Percentiles rank a stretch among this genome's conserved stretches.
Conservation (phyloP, 352 stramenopile genomes). For the Phytophthora sp. region DNA sequence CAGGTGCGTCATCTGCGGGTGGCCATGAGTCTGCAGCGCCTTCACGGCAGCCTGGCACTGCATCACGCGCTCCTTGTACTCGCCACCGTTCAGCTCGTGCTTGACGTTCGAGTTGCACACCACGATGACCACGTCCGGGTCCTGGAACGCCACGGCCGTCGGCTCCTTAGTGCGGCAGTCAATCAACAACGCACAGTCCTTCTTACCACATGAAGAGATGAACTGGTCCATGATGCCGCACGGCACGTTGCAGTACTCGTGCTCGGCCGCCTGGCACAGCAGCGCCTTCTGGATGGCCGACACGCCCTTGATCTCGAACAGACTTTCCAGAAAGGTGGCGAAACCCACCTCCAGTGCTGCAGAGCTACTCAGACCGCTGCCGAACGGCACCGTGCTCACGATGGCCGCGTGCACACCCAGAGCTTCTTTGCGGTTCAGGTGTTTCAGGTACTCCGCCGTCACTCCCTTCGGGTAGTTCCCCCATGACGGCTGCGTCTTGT, state of each 20-base stretch:
- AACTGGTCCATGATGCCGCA: constrained; percentile 98
- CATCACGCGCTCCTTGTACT: constrained; percentile 93
- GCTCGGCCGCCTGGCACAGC: constrained; percentile 94
- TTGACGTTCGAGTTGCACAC: constrained; percentile 96
- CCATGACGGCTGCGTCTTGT: constrained; percentile 74
- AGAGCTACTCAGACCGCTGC: constrained; percentile 92
- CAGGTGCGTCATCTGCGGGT: constrained; percentile 76
- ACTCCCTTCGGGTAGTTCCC: constrained; percentile 95
- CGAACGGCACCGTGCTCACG: constrained; percentile 92
- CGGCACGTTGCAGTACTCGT: constrained; percentile 93
- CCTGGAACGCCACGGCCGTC: constrained; percentile 83
- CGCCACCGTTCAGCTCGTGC: constrained; percentile 92
- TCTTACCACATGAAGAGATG: constrained; percentile 91
- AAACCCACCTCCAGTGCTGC: constrained; percentile 93
- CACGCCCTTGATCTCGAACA: constrained; percentile 67
- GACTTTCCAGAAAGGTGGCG: constrained; percentile 91
- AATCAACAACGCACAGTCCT: constrained; percentile 91
- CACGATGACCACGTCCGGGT: constrained; percentile 82
- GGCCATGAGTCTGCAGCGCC: constrained; percentile 70
- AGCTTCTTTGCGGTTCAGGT: constrained; percentile 42
- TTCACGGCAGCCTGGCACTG: constrained; percentile 88
- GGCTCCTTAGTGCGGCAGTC: constrained; percentile 92
- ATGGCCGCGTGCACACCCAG: constrained; percentile 89
- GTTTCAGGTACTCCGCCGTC: constrained; percentile 89
- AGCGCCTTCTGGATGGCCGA: constrained; percentile 84